A percentile compares a stretch with the other conserved stretches of the same genome.
Conservation (phyloP, 1,139 yeast genomes). For the Candida albicans region DNA sequence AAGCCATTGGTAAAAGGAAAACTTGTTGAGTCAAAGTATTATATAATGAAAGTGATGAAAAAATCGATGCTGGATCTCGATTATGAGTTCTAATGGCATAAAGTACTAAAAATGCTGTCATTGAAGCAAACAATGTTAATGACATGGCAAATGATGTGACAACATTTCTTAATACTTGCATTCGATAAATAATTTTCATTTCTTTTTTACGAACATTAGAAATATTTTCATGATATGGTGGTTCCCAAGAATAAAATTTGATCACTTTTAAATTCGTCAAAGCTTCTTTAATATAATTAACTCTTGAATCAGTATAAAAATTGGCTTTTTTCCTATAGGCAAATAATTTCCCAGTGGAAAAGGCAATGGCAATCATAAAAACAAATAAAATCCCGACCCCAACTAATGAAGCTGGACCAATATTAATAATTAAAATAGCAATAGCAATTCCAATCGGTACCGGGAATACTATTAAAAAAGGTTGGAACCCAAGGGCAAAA, state of each 20-base stretch:
- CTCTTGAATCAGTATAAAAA: constrained; percentile 33
- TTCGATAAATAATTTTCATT: constrained; percentile 45
- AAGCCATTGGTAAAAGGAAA: constrained; percentile 69
- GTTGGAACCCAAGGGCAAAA: constrained; percentile 35
- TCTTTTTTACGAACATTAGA: constrained; percentile 49
- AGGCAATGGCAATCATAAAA: constrained; percentile 25
- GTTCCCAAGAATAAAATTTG: constrained; percentile 64
- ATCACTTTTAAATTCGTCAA: constrained; percentile 36
- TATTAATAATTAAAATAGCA: constrained; percentile 32
- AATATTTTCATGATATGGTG: constrained; percentile 51
- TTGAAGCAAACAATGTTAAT: constrained; percentile 65
- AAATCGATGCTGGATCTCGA: constrained; percentile 68
- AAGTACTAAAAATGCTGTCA: constrained; percentile 71
- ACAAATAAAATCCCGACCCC: constrained; percentile 33
- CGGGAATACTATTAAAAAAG: constrained; percentile 29
- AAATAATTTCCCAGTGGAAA: constrained; percentile 27
- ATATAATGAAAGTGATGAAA: constrained; percentile 77
- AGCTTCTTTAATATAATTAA: constrained; percentile 36
- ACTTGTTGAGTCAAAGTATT: constrained; percentile 53
- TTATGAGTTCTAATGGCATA: constrained; percentile 47
- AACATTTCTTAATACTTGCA: constrained; percentile 59
- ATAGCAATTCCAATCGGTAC: constrained; percentile 32
- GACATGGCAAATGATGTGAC: constrained; percentile 58
- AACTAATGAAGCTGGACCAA: constrained; percentile 37
- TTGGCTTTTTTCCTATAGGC: constrained; percentile 29